A percentile compares a stretch with the other conserved stretches of the same genome.
These are phyloP conservation scores for Teratosphaeria zuluensis DNA, from an alignment of 2,329 filamentous ascomycete species.

Conservation along the genomic window DNA sequence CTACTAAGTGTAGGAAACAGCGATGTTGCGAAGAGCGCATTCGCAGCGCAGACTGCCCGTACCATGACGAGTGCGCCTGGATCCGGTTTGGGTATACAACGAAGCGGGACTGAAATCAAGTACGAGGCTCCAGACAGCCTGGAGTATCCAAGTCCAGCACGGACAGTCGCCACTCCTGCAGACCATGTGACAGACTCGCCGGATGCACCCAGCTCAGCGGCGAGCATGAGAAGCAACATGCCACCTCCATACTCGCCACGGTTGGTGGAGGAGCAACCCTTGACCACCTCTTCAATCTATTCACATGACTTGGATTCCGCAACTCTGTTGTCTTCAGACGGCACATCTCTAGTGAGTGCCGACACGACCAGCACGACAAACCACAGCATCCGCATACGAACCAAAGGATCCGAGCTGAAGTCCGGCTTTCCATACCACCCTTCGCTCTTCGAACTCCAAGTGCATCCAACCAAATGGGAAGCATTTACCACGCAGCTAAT, in stretches of 20 bases:
- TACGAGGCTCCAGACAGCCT: conserved; percentile 4
- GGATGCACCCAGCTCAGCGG: not conserved
- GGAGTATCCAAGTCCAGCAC: not conserved
- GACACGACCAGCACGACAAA: not conserved
- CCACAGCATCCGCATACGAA: conserved; percentile 9
- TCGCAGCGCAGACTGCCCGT: not conserved
- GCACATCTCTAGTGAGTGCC: not conserved
- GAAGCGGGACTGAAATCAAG: conserved; percentile 3
- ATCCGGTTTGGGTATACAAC: not conserved
- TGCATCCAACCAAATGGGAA: conserved; percentile 16
- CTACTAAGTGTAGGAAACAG: not conserved
- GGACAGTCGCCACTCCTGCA: too few relatives aligned
- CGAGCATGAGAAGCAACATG: not conserved
- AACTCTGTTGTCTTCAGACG: not conserved
- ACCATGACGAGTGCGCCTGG: not conserved
- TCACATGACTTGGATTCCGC: not conserved
- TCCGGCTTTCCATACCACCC: conserved; percentile 17
- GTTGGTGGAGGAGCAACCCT: not conserved
- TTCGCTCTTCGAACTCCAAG: conserved; percentile 13
- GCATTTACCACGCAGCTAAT: conserved; percentile 13
- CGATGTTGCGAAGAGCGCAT: conserved; percentile 3
- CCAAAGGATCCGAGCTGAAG: conserved; percentile 13
- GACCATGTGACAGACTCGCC: not conserved
- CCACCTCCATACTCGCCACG: conserved; percentile 2
- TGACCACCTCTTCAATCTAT: not conserved